phyloP scores from a whole-genome alignment of 495 filamentous ascomycete species.

The Tuber microsphaerosporum region DNA sequence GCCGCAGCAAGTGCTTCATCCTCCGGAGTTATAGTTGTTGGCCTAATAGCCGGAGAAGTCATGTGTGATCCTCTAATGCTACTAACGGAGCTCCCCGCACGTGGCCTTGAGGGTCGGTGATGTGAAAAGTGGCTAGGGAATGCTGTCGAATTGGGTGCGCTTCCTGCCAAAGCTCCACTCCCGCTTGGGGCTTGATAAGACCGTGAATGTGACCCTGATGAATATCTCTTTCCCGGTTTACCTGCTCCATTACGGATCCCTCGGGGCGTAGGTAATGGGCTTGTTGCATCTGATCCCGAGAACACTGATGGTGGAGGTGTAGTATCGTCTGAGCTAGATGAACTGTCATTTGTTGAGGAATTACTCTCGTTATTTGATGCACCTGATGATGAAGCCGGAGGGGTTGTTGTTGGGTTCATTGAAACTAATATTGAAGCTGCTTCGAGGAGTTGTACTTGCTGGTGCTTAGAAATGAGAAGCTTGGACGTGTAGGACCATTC shows the following conservation, averaged over 20 bases:
- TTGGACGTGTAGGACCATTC: slow-evolving; percentile 98
- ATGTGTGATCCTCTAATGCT: slow-evolving; percentile 37
- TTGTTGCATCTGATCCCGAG: slow-evolving; percentile 30
- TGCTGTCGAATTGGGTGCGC: slow-evolving; percentile 39
- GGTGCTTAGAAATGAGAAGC: slow-evolving; percentile 96
- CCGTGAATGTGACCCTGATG: slow-evolving; percentile 37
- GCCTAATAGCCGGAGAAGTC: slow-evolving; percentile 23
- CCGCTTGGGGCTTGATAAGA: slow-evolving; percentile 25
- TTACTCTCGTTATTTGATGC: slow-evolving; percentile 35
- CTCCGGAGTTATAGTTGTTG: slow-evolving; percentile 48
- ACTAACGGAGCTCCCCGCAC: slow-evolving; percentile 46
- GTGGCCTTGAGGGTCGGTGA: slow-evolving; percentile 43
- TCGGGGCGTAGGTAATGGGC: slow-evolving; percentile 36
- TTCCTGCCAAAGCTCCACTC: slow-evolving; percentile 31
- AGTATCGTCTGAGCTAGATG: slow-evolving; percentile 60
- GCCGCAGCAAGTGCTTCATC: slow-evolving; percentile 79
- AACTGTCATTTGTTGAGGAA: slow-evolving; percentile 36
- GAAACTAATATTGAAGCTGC: slow-evolving; percentile 87
- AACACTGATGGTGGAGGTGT: slow-evolving; percentile 58
- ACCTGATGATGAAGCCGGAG: slow-evolving; percentile 48
- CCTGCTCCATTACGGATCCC: slow-evolving; percentile 38
- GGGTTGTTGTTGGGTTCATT: slow-evolving; percentile 65
- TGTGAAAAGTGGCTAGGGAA: slow-evolving; percentile 36
- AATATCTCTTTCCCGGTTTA: slow-evolving; percentile 36
- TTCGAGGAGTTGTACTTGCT: slow-evolving; percentile 96